A percentile compares a stretch with the other conserved stretches of the same genome.
Evolutionary conservation across 129 eudicot species (phyloP).

Genomic region (Flaveria brownii): DNA sequence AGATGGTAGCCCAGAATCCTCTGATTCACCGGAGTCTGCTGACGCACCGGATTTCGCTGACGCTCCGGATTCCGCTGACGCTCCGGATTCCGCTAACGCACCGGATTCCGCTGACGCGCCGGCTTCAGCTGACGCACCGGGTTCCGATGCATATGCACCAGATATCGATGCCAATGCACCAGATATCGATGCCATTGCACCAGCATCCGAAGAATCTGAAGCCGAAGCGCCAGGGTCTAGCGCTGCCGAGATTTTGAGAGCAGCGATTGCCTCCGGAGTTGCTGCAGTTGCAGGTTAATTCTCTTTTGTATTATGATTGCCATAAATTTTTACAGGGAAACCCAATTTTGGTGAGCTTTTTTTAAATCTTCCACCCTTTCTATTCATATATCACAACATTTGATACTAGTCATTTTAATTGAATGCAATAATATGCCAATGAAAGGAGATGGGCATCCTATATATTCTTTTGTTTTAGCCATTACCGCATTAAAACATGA

Average conservation of each 20-base stretch:
- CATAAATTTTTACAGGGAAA: neutral
- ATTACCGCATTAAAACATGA: neutral
- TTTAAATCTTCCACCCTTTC: neutral
- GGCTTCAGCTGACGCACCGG: conserved; percentile 29
- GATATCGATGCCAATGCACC: neutral
- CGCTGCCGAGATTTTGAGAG: conserved; percentile 32
- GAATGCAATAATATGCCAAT: neutral
- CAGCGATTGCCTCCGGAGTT: conserved; percentile 37
- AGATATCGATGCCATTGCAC: neutral
- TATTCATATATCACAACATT: conserved; percentile 7
- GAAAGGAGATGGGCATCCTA: neutral
- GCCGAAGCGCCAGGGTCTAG: neutral
- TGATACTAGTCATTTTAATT: neutral
- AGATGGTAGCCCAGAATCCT: conserved; percentile 3
- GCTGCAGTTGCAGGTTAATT: conserved; percentile 53
- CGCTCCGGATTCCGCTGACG: conserved; percentile 15
- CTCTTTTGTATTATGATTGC: conserved; percentile 30
- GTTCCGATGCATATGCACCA: neutral
- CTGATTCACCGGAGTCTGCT: conserved; percentile 21
- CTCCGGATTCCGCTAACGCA: conserved; percentile 11
- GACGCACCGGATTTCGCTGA: conserved; percentile 30
- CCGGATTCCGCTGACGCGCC: conserved; percentile 16
- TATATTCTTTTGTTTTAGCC: neutral
- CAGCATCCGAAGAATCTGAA: neutral
- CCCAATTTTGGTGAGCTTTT: neutral